Percentiles rank a stretch among this genome's conserved stretches.
Conservation (phyloP, 1,139 yeast genomes). For the Taphrina pruni region DNA sequence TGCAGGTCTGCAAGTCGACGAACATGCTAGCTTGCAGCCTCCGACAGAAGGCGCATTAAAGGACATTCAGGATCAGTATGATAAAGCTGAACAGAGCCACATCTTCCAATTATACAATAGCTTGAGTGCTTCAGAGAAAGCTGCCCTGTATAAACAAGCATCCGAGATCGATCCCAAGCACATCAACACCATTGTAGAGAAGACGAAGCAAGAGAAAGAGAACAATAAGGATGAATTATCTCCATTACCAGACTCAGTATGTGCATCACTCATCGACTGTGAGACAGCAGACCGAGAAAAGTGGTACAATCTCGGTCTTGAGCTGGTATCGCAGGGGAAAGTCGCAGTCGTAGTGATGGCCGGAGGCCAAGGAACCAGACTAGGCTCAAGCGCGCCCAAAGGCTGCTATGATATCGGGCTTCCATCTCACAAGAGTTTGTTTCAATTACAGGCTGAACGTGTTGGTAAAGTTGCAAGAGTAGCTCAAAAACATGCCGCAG, state of each 20-base stretch:
- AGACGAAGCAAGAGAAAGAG: constrained; percentile 46
- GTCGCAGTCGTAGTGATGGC: constrained; percentile 94
- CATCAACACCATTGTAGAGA: constrained; percentile 50
- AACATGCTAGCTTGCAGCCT: background rate
- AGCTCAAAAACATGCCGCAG: constrained; percentile 55
- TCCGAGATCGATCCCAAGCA: constrained; percentile 52
- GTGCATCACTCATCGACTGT: constrained; percentile 51
- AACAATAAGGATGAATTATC: constrained; percentile 42
- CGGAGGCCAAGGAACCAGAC: constrained; percentile 97
- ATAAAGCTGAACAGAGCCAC: constrained; percentile 55
- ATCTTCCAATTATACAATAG: constrained; percentile 54
- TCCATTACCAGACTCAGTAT: constrained; percentile 52
- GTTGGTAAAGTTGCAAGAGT: constrained; percentile 67
- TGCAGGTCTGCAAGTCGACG: constrained; percentile 4
- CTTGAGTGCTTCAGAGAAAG: constrained; percentile 49
- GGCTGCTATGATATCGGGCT: constrained; percentile 90
- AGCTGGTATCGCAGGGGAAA: constrained; percentile 69
- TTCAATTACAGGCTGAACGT: constrained; percentile 92
- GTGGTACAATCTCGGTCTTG: constrained; percentile 69
- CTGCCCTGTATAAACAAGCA: constrained; percentile 51
- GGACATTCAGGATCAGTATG: constrained; percentile 48
- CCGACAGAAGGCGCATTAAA: constrained; percentile 17
- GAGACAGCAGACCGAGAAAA: constrained; percentile 47
- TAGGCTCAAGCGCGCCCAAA: constrained; percentile 88
- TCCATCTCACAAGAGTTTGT: constrained; percentile 81